Conservation (phyloP, 768 basidiomycete genomes). For the Boletus sensibilis region DNA sequence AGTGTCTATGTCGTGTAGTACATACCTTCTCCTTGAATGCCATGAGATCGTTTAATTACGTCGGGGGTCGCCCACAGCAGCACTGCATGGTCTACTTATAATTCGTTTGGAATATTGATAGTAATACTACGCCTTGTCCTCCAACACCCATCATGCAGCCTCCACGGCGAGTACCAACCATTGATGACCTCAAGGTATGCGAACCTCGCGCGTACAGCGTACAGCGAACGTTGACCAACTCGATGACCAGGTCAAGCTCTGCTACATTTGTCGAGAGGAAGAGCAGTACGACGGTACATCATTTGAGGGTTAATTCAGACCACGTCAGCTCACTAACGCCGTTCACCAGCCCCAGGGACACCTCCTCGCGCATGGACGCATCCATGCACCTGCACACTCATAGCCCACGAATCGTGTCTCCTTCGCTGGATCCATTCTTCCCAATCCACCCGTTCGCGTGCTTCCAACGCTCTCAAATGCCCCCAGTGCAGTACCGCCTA, state of each 20-base stretch:
- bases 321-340: background rate
- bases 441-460: constrained; percentile 54
- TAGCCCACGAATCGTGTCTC: constrained; percentile 79
- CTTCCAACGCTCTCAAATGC: constrained; percentile 68
- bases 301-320: background rate
- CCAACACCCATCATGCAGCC: constrained; percentile 23
- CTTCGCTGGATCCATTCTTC: constrained; percentile 77
- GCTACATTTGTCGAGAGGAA: constrained; percentile 80
- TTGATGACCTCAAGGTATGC: constrained; percentile 35
- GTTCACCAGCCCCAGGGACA: constrained; percentile 39
- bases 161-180: constrained; percentile 30
- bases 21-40: constrained; percentile 22
- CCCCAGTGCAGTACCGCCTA: constrained; percentile 72
- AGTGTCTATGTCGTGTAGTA: constrained; percentile 14
- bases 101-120: background rate
- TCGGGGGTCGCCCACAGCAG: background rate
- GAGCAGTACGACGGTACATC: constrained; percentile 48
- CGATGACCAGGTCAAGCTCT: constrained; percentile 57
- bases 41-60: constrained; percentile 1
- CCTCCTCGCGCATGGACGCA: constrained; percentile 69
- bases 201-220: background rate
- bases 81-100: background rate
- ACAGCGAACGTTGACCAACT: background rate
- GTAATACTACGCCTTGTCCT: background rate
- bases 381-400: constrained; percentile 76